These are phyloP conservation scores for Xanthoconium separans DNA, from an alignment of 1,284 basidiomycete genomes.

Conservation along the genomic window DNA sequence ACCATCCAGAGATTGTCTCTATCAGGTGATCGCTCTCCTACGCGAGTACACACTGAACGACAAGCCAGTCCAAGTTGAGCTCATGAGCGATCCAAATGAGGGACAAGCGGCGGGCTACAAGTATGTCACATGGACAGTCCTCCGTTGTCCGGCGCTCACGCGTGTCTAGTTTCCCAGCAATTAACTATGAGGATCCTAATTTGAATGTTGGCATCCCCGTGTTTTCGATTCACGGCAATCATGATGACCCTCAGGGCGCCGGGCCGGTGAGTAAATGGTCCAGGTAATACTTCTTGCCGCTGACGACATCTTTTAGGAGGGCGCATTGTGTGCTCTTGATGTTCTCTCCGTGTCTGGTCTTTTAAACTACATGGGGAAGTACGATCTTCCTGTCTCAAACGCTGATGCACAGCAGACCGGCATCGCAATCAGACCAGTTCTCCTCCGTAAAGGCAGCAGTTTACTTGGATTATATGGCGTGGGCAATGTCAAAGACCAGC, in stretches of 20 bases:
- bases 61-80: slow-evolving; percentile 84
- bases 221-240: slow-evolving; percentile 99
- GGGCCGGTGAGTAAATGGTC: slow-evolving; percentile 63
- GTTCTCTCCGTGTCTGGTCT: slow-evolving; percentile 92
- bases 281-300: neutral
- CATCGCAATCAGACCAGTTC: slow-evolving; percentile 86
- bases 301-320: slow-evolving; percentile 59
- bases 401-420: slow-evolving; percentile 69
- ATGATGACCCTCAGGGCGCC: slow-evolving; percentile 97
- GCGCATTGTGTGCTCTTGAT: slow-evolving; percentile 93
- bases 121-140: slow-evolving; percentile 49
- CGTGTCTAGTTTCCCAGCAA: slow-evolving; percentile 82
- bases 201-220: slow-evolving; percentile 94
- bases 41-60: slow-evolving; percentile 91
- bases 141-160: neutral
- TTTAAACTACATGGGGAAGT: slow-evolving; percentile 97
- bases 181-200: slow-evolving; percentile 98
- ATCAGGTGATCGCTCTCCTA: slow-evolving; percentile 84
- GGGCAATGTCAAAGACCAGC: slow-evolving; percentile 94
- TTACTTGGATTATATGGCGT: slow-evolving; percentile 91
- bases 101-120: slow-evolving; percentile 82
- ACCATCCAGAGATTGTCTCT: slow-evolving; percentile 87
- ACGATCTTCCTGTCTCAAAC: slow-evolving; percentile 65
- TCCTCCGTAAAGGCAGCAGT: slow-evolving; percentile 88
- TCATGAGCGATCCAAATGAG: slow-evolving; percentile 90